Percentiles rank a stretch among this genome's conserved stretches.
Conservation (phyloP, 2,329 filamentous ascomycete genomes). For the Verticillium nonalfalfae region DNA sequence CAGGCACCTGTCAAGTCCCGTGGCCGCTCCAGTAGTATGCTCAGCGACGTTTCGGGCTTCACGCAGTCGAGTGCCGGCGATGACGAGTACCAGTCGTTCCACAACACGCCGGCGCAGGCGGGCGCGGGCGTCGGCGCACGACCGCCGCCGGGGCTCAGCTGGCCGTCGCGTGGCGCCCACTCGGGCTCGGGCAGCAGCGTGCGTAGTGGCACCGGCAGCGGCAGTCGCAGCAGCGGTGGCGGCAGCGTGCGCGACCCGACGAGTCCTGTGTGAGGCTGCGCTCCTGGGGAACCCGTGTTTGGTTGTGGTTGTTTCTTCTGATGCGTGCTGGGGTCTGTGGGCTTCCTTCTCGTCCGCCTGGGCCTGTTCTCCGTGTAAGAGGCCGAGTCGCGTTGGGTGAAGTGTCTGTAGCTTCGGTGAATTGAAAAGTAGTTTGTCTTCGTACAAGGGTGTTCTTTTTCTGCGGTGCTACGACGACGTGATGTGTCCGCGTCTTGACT, state of each 20-base stretch:
- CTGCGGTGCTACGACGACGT: neutral
- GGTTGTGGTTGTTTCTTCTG: neutral
- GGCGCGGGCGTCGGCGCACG: slow-evolving; percentile 10
- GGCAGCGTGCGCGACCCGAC: slow-evolving; percentile 44
- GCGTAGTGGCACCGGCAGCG: slow-evolving; percentile 34
- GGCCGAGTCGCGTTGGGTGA: neutral
- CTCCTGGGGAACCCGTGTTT: slow-evolving; percentile 1
- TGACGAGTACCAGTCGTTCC: slow-evolving; percentile 22
- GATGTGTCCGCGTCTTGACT: neutral
- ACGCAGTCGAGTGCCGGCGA: slow-evolving; percentile 55
- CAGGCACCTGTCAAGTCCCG: slow-evolving; percentile 30
- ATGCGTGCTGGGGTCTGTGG: neutral
- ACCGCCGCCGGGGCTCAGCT: slow-evolving; percentile 14
- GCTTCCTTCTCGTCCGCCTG: neutral
- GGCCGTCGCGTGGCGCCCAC: slow-evolving; percentile 6
- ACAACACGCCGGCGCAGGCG: slow-evolving; percentile 13
- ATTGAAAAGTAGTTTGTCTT: neutral
- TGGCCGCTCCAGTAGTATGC: slow-evolving; percentile 60
- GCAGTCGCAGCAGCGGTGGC: slow-evolving; percentile 39
- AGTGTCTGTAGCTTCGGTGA: neutral
- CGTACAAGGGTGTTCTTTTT: neutral
- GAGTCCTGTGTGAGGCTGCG: slow-evolving; percentile 32
- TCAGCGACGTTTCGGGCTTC: slow-evolving; percentile 61
- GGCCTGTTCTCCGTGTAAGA: neutral
- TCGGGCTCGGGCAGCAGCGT: slow-evolving; percentile 11